Percentiles rank a stretch among this genome's conserved stretches.
These are phyloP conservation scores for Cairneyella variabilis DNA, from an alignment of 495 filamentous ascomycete genomes.

Conservation along the genomic window DNA sequence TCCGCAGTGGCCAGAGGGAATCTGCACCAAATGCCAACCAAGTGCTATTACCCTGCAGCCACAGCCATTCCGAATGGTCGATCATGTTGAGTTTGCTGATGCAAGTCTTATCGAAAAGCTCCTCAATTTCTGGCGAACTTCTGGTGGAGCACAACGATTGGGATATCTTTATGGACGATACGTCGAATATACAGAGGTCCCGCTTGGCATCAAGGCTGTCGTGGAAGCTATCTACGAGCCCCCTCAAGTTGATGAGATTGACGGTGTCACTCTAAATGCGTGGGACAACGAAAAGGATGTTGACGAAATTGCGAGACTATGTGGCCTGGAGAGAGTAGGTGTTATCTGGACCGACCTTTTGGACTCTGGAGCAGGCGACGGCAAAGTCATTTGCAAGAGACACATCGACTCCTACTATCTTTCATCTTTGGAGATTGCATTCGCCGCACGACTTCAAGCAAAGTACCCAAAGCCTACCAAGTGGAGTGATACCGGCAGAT, in stretches of 20 bases:
- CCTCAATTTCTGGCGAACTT: slow-evolving; percentile 86
- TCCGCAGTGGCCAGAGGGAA: slow-evolving; percentile 91
- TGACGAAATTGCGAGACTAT: slow-evolving; percentile 75
- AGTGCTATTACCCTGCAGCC: slow-evolving; percentile 94
- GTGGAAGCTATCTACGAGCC: slow-evolving; percentile 98
- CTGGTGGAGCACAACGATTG: slow-evolving; percentile 70
- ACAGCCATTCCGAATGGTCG: slow-evolving; percentile 95
- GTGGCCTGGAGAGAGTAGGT: slow-evolving; percentile 85
- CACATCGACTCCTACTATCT: slow-evolving; percentile 92
- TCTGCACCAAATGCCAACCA: slow-evolving; percentile 97
- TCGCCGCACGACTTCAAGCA: slow-evolving; percentile 83
- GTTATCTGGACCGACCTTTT: slow-evolving; percentile 94
- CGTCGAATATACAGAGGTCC: slow-evolving; percentile 87
- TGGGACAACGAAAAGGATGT: slow-evolving; percentile 87
- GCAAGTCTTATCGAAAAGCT: slow-evolving; percentile 78
- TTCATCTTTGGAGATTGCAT: slow-evolving; percentile 86
- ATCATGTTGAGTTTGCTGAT: slow-evolving; percentile 93
- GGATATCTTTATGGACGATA: slow-evolving; percentile 92
- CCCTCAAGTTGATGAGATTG: slow-evolving; percentile 85
- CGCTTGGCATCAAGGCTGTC: slow-evolving; percentile 90
- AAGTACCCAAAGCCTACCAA: slow-evolving; percentile 87
- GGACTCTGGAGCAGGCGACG: slow-evolving; percentile 75
- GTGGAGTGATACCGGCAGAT: slow-evolving; percentile 93
- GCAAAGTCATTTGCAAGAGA: slow-evolving; percentile 87
- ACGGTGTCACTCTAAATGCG: slow-evolving; percentile 80